Evolutionary conservation across 1,284 basidiomycete genomes (phyloP), one percentile per base, ranked within the genome.

Genomic region (Leccinum ponderosum): DNA sequence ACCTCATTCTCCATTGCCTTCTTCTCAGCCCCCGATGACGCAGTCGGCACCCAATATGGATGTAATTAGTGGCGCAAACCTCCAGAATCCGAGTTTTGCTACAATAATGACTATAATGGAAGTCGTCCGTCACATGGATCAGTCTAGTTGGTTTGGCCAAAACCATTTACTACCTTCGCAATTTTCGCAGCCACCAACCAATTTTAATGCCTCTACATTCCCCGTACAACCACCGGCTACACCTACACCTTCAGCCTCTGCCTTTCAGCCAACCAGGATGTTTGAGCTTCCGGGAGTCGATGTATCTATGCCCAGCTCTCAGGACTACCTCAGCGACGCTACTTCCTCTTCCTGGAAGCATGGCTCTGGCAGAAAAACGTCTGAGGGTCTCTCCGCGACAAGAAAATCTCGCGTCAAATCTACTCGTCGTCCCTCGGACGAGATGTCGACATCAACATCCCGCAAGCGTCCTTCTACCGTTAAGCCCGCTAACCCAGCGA

Each of bases 81-180:
- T 63, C 47, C 70, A 70, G 27, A 22, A 44, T 20, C 61, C 61
- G 17, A 70, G 70, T 60, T 57, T 72, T 54, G 69, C 70, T 20
- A 61, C 71, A 9, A 55, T 75, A 6, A 73, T 73, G 74, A 75
- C 71, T 7, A 72, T 73, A 52, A 65, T 75, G 70, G 72, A 73
- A 55, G 73, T 76, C 35, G 60, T 73, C 53, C 68, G 75, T 58
- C 72, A 68, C 39, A 71, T 69, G 65, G 67, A 67, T 55, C 71
- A 72, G 6, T 59, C 69, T 56, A 60, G 55, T 14, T 62, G 68
- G 64, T 53, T 66, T 48, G 52, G 63, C 55, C 70, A 63, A 51
- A 71, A 57, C 61, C 66, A 67, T 59, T 22, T 60, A 3, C 55
- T 68, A 11, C 14, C 27, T 39, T 61, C 67, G 48, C 73, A 72